These are phyloP conservation scores for Phylloporus sp. DNA, from an alignment of 768 basidiomycete genomes.

Conservation along the genomic window DNA sequence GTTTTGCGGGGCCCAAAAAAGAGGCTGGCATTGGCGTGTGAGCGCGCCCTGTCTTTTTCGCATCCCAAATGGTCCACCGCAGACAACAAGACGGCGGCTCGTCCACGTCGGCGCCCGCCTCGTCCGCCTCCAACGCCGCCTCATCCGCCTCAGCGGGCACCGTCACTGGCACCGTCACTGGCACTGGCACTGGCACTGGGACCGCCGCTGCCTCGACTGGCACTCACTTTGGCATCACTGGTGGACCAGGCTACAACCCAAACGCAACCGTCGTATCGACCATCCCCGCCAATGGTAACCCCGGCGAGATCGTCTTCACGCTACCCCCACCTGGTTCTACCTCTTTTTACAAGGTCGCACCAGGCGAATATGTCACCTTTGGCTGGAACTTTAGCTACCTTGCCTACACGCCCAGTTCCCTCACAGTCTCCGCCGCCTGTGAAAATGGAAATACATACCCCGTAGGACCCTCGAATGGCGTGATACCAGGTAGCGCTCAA, in stretches of 20 bases:
- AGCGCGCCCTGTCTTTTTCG: not conserved
- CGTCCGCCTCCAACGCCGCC: not conserved
- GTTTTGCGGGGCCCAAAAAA: conserved; percentile 14
- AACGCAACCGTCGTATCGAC: conserved; percentile 15
- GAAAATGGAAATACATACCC: conserved; percentile 68
- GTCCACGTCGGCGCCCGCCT: not conserved
- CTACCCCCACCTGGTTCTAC: conserved; percentile 55
- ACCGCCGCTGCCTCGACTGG: too few relatives aligned
- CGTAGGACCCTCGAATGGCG: conserved; percentile 53
- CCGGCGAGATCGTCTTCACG: conserved; percentile 49
- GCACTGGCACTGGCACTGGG: not conserved
- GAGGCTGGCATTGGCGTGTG: conserved; percentile 10
- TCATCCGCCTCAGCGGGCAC: not conserved
- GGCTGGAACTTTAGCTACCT: conserved; percentile 73
- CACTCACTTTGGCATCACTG: conserved; percentile 20
- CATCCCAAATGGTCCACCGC: conserved; percentile 16
- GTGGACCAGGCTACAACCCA: conserved; percentile 24
- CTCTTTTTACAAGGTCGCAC: conserved; percentile 66
- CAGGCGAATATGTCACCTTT: conserved; percentile 54
- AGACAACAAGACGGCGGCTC: conserved; percentile 20
- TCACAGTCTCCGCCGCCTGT: conserved; percentile 65
- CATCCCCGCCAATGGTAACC: conserved; percentile 36
- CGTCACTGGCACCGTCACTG: not conserved
- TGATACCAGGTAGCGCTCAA: conserved; percentile 50
- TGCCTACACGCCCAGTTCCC: conserved; percentile 44